These are phyloP conservation scores for Saturnispora gosingensis DNA, from an alignment of 805 yeast genomes.

Conservation along the genomic window DNA sequence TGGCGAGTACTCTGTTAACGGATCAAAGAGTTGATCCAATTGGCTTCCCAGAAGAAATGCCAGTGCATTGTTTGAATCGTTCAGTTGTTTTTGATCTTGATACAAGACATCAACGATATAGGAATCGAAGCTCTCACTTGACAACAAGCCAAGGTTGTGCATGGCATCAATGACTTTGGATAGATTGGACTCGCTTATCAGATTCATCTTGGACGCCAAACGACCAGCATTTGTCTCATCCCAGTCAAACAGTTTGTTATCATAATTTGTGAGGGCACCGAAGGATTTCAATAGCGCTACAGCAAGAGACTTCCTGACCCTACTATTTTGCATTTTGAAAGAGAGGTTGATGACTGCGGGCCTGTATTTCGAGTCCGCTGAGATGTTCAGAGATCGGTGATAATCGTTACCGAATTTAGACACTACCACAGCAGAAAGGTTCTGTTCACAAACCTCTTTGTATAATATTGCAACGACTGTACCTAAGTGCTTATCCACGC, in stretches of 20 bases:
- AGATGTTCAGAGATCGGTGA: constrained; percentile 49
- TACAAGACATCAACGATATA: constrained; percentile 69
- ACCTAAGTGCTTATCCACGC: constrained; percentile 39
- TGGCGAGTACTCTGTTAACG: constrained; percentile 84
- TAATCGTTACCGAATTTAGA: constrained; percentile 61
- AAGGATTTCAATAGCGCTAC: constrained; percentile 61
- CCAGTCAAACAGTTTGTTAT: constrained; percentile 31
- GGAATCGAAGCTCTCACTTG: constrained; percentile 36
- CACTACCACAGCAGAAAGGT: constrained; percentile 43
- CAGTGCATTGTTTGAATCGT: constrained; percentile 60
- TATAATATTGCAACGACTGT: constrained; percentile 43
- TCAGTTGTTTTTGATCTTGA: constrained; percentile 24
- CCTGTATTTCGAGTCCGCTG: constrained; percentile 55
- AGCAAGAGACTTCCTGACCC: constrained; percentile 68
- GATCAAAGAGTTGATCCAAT: constrained; percentile 81
- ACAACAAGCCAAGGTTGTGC: constrained; percentile 44
- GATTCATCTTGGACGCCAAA: constrained; percentile 55
- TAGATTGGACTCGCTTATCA: constrained; percentile 46
- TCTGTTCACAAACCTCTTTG: constrained; percentile 34
- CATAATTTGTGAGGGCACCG: constrained; percentile 39
- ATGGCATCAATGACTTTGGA: constrained; percentile 47
- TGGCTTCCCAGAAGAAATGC: constrained; percentile 78
- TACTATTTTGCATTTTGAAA: constrained; percentile 38
- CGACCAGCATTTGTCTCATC: constrained; percentile 85
- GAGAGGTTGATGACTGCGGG: constrained; percentile 69